phyloP scores from a whole-genome alignment of 176 grass and related monocot genomes.

The Oryza australiensis region DNA sequence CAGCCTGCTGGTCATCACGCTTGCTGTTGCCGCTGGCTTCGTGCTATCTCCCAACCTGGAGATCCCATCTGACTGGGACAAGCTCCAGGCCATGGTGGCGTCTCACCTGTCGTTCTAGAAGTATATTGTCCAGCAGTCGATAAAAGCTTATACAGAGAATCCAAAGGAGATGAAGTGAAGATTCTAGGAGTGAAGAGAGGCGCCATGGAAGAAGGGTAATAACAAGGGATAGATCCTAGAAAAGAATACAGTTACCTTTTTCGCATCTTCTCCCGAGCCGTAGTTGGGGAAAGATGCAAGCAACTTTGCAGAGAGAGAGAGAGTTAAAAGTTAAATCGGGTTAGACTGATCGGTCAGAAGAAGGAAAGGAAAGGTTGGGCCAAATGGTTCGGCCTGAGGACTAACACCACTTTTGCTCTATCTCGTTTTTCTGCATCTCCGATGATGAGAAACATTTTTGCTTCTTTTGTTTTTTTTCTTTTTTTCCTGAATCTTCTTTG shows the following conservation, averaged over 20 bases:
- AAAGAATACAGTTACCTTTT: slow-evolving; percentile 34
- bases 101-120: slow-evolving; percentile 57
- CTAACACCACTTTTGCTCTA: slow-evolving; percentile 10
- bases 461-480: not conserved
- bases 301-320: slow-evolving; percentile 27
- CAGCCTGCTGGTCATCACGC: slow-evolving; percentile 45
- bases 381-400: slow-evolving; percentile 43
- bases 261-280: slow-evolving; percentile 13
- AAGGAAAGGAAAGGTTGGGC: slow-evolving; percentile 40
- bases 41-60: slow-evolving; percentile 52
- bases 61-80: slow-evolving; percentile 50
- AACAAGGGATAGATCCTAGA: slow-evolving; percentile 51
- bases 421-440: slow-evolving; percentile 41
- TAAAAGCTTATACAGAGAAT: slow-evolving; percentile 38
- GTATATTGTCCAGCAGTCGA: slow-evolving; percentile 24
- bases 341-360: slow-evolving; percentile 45
- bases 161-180: slow-evolving; percentile 27
- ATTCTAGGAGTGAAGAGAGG: slow-evolving; percentile 29
- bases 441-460: slow-evolving; percentile 48
- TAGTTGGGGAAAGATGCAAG: slow-evolving; percentile 20
- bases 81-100: slow-evolving; percentile 50
- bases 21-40: slow-evolving; percentile 45
- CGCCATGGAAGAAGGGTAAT: slow-evolving; percentile 26
- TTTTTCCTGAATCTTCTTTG: not conserved
- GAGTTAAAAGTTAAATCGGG: slow-evolving; percentile 21